Evolutionary conservation across 2,329 filamentous ascomycete genomes (phyloP), one percentile per base, ranked within the genome.

Genomic region (Delphinella strobiligena): DNA sequence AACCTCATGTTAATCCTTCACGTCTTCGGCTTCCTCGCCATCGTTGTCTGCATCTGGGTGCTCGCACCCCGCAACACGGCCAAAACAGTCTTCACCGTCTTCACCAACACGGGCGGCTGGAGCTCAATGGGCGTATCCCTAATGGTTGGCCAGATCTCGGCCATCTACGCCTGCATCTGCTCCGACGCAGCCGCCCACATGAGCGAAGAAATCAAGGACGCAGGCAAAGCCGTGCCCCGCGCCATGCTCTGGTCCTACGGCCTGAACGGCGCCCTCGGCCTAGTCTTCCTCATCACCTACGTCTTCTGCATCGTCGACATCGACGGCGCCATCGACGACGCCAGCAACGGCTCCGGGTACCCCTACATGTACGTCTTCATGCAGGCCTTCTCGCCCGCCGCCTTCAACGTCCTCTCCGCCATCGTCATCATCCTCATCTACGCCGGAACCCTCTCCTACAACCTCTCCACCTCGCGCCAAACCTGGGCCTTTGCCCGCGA

Each of bases 1-100:
- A 62, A 60, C 36, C 29, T 60, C 2, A 51, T 63, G 27, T 51
- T 64, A 30, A 53, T 58, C 16, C 18, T 73, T 3, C 70, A 74
- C 41, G 54, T 72, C n/a, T 49, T 67, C 11, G 70, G 69, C 3
- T 68, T 72, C 49, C 68, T 73, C 41, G 69, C 62, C 0, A 66
- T 72, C 40, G 51, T 74, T 9, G 64, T 72, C 17, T 59, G 65
- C 1, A 50, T 72, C 3, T 57, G 62, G 44, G 56, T 61, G 1
- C 54, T 67, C 39, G 61, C 63, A 0, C 60, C 63, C 1, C 55
- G 58, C 7, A 58, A 61, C 31, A 56, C 60, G 14, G 55, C 63
- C 0, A 49, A 59, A 11, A 57, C 60, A 3, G 63, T 71, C 1
- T 69, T 73, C 42, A 62, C 62, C 3, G 52, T 59, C 1, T 72